These are phyloP conservation scores for Conticribra weissflogii DNA, from an alignment of 108 stramenopile genomes.

Conservation along the genomic window DNA sequence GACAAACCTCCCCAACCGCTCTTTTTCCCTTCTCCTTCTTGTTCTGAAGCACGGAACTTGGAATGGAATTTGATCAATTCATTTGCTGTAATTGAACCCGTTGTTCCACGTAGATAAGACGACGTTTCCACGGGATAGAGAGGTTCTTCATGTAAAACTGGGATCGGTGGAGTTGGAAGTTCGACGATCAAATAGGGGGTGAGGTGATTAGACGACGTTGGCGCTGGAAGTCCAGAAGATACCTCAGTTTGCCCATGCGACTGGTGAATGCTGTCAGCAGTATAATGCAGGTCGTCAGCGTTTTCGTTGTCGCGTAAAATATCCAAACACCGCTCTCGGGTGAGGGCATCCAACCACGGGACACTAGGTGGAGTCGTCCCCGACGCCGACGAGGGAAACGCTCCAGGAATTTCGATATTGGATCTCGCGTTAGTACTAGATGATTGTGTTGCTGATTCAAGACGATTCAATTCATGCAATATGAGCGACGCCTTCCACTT, in stretches of 20 bases:
- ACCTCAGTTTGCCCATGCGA: too few species aligned
- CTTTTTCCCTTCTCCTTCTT: slow-evolving; percentile 2
- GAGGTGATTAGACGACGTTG: slow-evolving; percentile 30
- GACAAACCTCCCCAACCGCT: slow-evolving; percentile 17
- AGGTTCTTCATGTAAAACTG: slow-evolving; percentile 83
- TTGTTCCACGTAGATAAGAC: slow-evolving; percentile 55
- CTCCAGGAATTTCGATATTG: too few species aligned
- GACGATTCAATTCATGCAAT: slow-evolving; percentile 40
- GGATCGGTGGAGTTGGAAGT: slow-evolving; percentile 74
- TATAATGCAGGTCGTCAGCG: slow-evolving; percentile 29
- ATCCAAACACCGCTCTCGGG: slow-evolving; percentile 61
- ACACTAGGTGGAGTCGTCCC: slow-evolving; percentile 16
- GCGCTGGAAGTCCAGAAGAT: slow-evolving; percentile 14
- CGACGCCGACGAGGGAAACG: neutral
- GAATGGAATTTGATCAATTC: slow-evolving; percentile 67
- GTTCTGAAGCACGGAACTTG: slow-evolving; percentile 23
- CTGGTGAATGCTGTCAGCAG: too few species aligned
- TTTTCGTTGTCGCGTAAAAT: slow-evolving; percentile 50
- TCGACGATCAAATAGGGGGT: slow-evolving; percentile 68
- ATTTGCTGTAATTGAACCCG: slow-evolving; percentile 72
- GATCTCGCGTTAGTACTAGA: neutral
- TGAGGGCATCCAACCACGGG: slow-evolving; percentile 78
- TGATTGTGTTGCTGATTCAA: slow-evolving; percentile 9
- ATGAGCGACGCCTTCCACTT: slow-evolving; percentile 55
- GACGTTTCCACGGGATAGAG: slow-evolving; percentile 62